phyloP scores from a whole-genome alignment of 2,329 filamentous ascomycete genomes.

The Hypoxylon sp. region DNA sequence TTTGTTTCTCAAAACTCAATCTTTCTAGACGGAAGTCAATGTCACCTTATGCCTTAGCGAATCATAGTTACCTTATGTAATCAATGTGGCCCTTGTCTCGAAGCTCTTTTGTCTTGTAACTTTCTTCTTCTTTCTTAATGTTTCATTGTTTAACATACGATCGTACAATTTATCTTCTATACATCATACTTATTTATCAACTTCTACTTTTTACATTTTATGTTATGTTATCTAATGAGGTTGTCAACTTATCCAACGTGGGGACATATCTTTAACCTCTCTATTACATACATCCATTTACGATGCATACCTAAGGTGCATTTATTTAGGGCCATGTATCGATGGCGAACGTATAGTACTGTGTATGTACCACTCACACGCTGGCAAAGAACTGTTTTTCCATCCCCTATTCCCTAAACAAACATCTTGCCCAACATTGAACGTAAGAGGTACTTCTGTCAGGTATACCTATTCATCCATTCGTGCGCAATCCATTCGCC shows the following conservation, averaged over 20 bases:
- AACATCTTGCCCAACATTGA: slow-evolving; percentile 31
- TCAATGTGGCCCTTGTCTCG: background rate
- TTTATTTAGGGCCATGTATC: slow-evolving; percentile 7
- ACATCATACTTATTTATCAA: slow-evolving; percentile 1
- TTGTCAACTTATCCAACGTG: background rate
- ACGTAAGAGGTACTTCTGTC: slow-evolving; percentile 20
- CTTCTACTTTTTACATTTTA: background rate
- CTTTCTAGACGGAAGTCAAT: slow-evolving; percentile 5
- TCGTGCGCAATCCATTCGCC: slow-evolving; percentile 33
- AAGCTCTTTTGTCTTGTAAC: background rate
- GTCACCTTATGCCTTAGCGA: slow-evolving; percentile 1
- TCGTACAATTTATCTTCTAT: background rate
- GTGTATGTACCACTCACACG: slow-evolving; percentile 18
- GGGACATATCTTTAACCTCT: background rate
- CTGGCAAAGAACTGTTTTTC: slow-evolving; percentile 20
- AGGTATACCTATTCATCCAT: slow-evolving; percentile 26
- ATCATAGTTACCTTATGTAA: background rate
- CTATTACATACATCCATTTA: slow-evolving; percentile 2
- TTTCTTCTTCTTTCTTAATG: slow-evolving; percentile 5
- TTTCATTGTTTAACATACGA: background rate
- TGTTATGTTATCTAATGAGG: background rate
- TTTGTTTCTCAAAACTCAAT: slow-evolving; percentile 11
- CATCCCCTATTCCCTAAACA: slow-evolving; percentile 31
- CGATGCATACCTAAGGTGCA: slow-evolving; percentile 9
- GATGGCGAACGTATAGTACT: slow-evolving; percentile 5